Conservation (phyloP, 2,329 filamentous ascomycete species). For the Aspergillus sp. region DNA sequence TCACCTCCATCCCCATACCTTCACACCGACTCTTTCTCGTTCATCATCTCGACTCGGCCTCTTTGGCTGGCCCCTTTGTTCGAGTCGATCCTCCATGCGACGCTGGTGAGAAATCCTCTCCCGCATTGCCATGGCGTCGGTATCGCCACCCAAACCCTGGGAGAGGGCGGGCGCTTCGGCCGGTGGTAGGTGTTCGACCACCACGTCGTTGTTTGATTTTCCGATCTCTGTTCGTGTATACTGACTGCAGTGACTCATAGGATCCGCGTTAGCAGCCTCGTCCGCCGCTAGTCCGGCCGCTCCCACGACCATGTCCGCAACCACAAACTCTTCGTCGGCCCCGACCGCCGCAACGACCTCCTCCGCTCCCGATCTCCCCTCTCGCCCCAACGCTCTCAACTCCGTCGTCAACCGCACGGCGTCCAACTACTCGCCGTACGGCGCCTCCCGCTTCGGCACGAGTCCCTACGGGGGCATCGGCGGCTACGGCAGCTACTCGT, state of each 20-base stretch:
- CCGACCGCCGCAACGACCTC: conserved; percentile 42
- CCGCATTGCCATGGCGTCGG: conserved; percentile 52
- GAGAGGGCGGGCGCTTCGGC: conserved; percentile 69
- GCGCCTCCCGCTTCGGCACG: conserved; percentile 56
- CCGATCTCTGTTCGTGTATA: background rate
- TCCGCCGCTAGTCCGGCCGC: conserved; percentile 23
- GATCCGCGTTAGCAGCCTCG: conserved; percentile 26
- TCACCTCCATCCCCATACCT: conserved; percentile 3
- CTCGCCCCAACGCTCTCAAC: conserved; percentile 74
- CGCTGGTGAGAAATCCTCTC: conserved; percentile 21
- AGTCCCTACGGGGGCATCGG: conserved; percentile 50
- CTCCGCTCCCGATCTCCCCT: conserved; percentile 69
- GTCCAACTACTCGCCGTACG: conserved; percentile 71
- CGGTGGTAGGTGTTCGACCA: conserved; percentile 48
- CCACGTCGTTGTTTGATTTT: conserved; percentile 8
- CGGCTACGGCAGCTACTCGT: conserved; percentile 53
- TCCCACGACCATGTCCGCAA: conserved; percentile 34
- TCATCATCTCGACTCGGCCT: conserved; percentile 1
- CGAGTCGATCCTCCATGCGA: conserved; percentile 28
- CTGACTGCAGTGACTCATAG: conserved; percentile 13
- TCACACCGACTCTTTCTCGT: conserved; percentile 1
- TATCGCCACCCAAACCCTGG: conserved; percentile 96
- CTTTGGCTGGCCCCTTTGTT: conserved; percentile 6
- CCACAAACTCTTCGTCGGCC: conserved; percentile 27
- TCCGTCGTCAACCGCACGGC: conserved; percentile 85